Evolutionary conservation across 345 rosid species (phyloP).

Genomic region (Brassica nigra): DNA sequence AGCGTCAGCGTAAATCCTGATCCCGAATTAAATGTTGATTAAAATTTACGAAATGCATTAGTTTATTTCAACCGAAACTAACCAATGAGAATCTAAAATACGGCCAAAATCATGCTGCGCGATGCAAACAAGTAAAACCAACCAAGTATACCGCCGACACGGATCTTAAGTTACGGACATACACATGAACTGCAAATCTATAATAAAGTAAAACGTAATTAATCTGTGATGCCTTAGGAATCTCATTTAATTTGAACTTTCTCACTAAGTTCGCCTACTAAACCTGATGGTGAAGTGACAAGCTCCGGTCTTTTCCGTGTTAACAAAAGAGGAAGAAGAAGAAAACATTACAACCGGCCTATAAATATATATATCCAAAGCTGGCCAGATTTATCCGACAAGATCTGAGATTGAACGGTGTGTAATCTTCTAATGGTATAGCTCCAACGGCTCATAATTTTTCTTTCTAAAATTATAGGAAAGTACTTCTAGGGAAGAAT

Average conservation of each 20-base stretch:
- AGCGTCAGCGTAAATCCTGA: constrained; percentile 25
- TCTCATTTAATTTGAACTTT: neutral
- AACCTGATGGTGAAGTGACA: constrained; percentile 31
- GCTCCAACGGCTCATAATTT: constrained; percentile 22
- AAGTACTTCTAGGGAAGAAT: constrained; percentile 9
- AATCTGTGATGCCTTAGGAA: neutral
- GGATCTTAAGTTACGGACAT: constrained; percentile 37
- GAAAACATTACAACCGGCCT: constrained; percentile 44
- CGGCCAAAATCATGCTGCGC: neutral
- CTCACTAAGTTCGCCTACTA: neutral
- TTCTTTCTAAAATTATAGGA: neutral
- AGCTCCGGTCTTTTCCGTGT: constrained; percentile 21
- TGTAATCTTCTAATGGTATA: neutral
- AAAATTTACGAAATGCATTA: constrained; percentile 8
- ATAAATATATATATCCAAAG: constrained; percentile 24
- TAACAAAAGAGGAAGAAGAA: constrained; percentile 23
- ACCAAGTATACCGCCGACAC: constrained; percentile 21
- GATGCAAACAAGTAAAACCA: neutral
- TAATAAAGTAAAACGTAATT: neutral
- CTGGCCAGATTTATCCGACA: constrained; percentile 33
- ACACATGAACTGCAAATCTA: constrained; percentile 22
- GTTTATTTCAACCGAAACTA: neutral
- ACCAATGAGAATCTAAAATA: constrained; percentile 8
- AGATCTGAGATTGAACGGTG: constrained; percentile 33
- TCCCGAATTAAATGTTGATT: constrained; percentile 19